Evolutionary conservation across 106 monocot species (phyloP).

Genomic region (Platanthera zijinensis): DNA sequence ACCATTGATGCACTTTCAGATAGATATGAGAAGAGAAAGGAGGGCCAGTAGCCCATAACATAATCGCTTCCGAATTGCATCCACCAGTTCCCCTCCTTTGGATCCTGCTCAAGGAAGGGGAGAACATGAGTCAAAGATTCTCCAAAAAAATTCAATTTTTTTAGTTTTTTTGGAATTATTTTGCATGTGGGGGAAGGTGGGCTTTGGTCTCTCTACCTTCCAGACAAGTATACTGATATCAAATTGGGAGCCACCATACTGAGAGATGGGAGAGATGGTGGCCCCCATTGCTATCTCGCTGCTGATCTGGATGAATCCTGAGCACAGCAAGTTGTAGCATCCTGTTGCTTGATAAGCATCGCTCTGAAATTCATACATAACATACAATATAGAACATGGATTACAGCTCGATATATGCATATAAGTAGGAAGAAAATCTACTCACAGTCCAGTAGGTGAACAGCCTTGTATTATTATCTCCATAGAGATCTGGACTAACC

Average conservation of each 20-base stretch:
- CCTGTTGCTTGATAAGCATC: slow-evolving; percentile 86
- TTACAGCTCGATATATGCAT: neutral
- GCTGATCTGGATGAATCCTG: slow-evolving; percentile 80
- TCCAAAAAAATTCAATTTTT: neutral
- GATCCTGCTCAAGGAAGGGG: slow-evolving; percentile 29
- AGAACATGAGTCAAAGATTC: neutral
- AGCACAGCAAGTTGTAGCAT: slow-evolving; percentile 87
- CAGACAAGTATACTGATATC: slow-evolving; percentile 83
- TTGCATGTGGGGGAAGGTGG: neutral
- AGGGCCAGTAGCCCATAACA: slow-evolving; percentile 75
- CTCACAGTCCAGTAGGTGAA: slow-evolving; percentile 99
- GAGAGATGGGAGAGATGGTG: slow-evolving; percentile 70
- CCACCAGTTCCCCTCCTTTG: slow-evolving; percentile 72
- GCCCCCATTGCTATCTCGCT: slow-evolving; percentile 69
- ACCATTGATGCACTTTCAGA: slow-evolving; percentile 59
- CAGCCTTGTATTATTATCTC: slow-evolving; percentile 83
- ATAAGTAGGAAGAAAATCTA: slow-evolving; percentile 6
- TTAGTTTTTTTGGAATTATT: neutral
- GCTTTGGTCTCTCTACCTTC: slow-evolving; percentile 48
- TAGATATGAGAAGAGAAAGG: slow-evolving; percentile 66
- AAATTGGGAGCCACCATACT: slow-evolving; percentile 55
- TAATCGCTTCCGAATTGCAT: slow-evolving; percentile 70
- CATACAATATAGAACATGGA: neutral
- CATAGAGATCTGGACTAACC: slow-evolving; percentile 95
- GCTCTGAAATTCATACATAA: slow-evolving; percentile 28